These are phyloP conservation scores for Ascochyta rabiei DNA, from an alignment of 2,329 filamentous ascomycete species.

Conservation along the genomic window DNA sequence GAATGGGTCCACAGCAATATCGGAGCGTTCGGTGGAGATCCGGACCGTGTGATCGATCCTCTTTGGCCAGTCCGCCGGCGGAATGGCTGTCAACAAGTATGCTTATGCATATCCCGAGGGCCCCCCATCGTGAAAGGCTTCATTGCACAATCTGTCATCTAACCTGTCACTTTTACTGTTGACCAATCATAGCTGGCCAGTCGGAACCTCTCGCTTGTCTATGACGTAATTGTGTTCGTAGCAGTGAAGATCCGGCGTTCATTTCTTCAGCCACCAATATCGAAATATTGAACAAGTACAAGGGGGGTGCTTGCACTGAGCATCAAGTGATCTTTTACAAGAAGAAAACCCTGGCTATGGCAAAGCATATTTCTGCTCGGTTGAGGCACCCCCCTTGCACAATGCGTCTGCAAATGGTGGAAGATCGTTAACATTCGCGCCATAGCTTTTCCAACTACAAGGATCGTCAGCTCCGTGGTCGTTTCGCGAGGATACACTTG, in stretches of 20 bases:
- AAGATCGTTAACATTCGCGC: conserved; percentile 31
- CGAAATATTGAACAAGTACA: conserved; percentile 36
- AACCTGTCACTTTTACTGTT: too few relatives aligned
- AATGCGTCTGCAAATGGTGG: conserved; percentile 28
- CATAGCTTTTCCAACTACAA: conserved; percentile 35
- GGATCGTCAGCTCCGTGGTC: conserved; percentile 23
- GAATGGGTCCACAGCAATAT: conserved; percentile 50
- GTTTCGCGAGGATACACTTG: too few relatives aligned
- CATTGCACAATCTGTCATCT: conserved; percentile 50
- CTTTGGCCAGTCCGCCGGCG: conserved; percentile 46
- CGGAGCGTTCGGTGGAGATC: conserved; percentile 38
- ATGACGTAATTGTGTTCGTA: too few relatives aligned
- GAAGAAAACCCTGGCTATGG: too few relatives aligned
- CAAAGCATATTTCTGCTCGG: too few relatives aligned
- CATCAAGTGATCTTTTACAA: too few relatives aligned
- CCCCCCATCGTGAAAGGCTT: conserved; percentile 55
- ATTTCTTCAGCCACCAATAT: too few relatives aligned
- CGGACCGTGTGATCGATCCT: conserved; percentile 43
- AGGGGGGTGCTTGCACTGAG: too few relatives aligned
- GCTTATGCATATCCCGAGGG: conserved; percentile 54
- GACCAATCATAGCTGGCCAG: too few relatives aligned
- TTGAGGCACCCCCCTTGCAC: too few relatives aligned
- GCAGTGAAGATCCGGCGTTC: too few relatives aligned
- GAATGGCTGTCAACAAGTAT: conserved; percentile 53
- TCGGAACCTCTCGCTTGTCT: too few relatives aligned